A percentile compares a stretch with the other conserved stretches of the same genome.
Conservation (phyloP, 148 eudicot species). For the Camellia lanceoleosa region DNA sequence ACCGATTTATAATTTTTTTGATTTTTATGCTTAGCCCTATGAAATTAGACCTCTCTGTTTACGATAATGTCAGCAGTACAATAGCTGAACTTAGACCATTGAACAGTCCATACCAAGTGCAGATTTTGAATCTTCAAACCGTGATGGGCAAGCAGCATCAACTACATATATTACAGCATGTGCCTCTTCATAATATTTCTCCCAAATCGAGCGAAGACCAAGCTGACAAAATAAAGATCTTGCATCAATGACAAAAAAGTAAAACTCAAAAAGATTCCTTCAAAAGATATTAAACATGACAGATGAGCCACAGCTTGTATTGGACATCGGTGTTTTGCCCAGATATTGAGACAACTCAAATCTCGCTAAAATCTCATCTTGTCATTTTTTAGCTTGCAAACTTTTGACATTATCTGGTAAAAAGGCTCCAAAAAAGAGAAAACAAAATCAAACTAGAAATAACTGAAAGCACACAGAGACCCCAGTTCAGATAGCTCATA, state of each 20-base stretch:
- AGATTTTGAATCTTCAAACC: conserved; percentile 94
- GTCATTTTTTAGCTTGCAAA: background rate
- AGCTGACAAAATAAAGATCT: conserved; percentile 45
- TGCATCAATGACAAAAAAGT: conserved; percentile 13
- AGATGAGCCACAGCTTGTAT: background rate
- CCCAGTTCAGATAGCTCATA: background rate
- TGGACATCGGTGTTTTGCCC: background rate
- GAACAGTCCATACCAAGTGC: conserved; percentile 58
- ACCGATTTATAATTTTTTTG: no score
- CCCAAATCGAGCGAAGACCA: conserved; percentile 99
- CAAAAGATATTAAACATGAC: conserved; percentile 4
- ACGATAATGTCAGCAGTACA: background rate
- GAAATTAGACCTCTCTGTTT: background rate
- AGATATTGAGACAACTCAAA: background rate
- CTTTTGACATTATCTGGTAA: background rate
- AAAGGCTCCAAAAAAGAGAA: background rate
- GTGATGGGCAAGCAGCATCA: conserved; percentile 84
- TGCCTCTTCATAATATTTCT: conserved; percentile 98
- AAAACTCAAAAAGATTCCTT: background rate
- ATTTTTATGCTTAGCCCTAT: no score
- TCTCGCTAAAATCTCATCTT: background rate
- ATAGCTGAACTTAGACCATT: background rate
- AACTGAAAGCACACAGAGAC: background rate
- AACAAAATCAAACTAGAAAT: background rate
- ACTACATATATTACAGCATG: conserved; percentile 93